phyloP scores from a whole-genome alignment of 257 asterid genomes.

The Scutellaria baicalensis region DNA sequence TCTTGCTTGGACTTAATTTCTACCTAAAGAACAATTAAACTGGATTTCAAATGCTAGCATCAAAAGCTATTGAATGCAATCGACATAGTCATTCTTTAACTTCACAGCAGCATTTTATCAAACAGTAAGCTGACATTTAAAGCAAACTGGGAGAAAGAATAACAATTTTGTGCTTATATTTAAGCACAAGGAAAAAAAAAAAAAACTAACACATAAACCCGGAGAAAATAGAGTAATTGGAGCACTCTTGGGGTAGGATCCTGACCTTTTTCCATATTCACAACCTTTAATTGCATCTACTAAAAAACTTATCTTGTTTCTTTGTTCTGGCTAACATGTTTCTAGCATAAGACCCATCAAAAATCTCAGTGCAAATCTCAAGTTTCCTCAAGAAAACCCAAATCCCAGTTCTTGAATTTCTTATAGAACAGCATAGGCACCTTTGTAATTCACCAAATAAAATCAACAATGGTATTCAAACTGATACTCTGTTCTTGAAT shows the following conservation, averaged over 20 bases:
- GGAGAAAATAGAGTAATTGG: conserved; percentile 36
- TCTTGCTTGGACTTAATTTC: conserved; percentile 7
- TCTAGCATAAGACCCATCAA: conserved; percentile 1
- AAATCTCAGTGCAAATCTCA: background rate
- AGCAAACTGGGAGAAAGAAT: background rate
- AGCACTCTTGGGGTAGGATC: conserved; percentile 41
- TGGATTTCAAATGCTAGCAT: background rate
- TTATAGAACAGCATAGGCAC: too few relatives aligned
- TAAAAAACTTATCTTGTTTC: background rate
- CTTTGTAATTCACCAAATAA: too few relatives aligned
- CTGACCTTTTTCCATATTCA: conserved; percentile 50
- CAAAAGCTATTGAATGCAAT: background rate
- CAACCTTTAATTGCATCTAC: conserved; percentile 11
- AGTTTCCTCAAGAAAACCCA: background rate
- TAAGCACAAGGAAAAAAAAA: conserved; percentile 31
- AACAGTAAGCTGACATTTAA: background rate
- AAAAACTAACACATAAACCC: conserved; percentile 35
- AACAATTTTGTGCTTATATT: background rate
- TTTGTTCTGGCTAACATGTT: background rate
- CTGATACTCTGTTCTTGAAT: background rate
- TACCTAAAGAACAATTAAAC: conserved; percentile 8
- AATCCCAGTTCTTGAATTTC: background rate
- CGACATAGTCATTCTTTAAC: background rate
- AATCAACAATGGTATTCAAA: too few relatives aligned
- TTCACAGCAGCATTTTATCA: background rate